Conservation (phyloP, 2,329 filamentous ascomycete species). For the Venturia nashicola region DNA sequence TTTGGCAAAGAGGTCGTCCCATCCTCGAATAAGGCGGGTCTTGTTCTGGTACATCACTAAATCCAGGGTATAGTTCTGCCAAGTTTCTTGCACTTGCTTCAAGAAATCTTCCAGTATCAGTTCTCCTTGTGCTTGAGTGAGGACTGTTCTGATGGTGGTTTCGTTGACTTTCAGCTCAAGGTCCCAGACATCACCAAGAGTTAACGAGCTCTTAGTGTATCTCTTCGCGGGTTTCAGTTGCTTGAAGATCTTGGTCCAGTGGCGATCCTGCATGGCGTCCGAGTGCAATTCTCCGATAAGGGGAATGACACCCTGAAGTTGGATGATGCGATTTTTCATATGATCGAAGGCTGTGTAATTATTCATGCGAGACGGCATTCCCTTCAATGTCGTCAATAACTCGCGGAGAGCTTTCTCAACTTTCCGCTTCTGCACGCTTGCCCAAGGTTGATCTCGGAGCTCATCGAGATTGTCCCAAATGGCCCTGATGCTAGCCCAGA, state of each 20-base stretch:
- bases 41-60: constrained; percentile 97
- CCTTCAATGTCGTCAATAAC: constrained; percentile 94
- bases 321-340: constrained; percentile 80
- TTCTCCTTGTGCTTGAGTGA: constrained; percentile 90
- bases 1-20: constrained; percentile 96
- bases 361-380: constrained; percentile 97
- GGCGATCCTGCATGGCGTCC: constrained; percentile 87
- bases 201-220: constrained; percentile 89
- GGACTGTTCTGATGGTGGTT: constrained; percentile 79
- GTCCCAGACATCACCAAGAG: constrained; percentile 97
- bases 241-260: constrained; percentile 98
- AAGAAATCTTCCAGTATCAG: constrained; percentile 98
- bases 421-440: constrained; percentile 87
- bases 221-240: constrained; percentile 82
- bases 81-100: constrained; percentile 90
- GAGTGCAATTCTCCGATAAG: constrained; percentile 86
- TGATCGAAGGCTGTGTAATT: constrained; percentile 99
- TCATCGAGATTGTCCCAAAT: constrained; percentile 97
- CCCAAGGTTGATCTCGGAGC: constrained; percentile 86
- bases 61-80: constrained; percentile 90
- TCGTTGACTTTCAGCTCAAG: constrained; percentile 83
- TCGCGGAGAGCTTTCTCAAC: constrained; percentile 79
- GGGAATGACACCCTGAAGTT: constrained; percentile 81
- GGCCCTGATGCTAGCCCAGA: constrained; percentile 89
- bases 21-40: constrained; percentile 90